Conservation (phyloP, 164 flowering plant species). For the Aristolochia fimbriata region DNA sequence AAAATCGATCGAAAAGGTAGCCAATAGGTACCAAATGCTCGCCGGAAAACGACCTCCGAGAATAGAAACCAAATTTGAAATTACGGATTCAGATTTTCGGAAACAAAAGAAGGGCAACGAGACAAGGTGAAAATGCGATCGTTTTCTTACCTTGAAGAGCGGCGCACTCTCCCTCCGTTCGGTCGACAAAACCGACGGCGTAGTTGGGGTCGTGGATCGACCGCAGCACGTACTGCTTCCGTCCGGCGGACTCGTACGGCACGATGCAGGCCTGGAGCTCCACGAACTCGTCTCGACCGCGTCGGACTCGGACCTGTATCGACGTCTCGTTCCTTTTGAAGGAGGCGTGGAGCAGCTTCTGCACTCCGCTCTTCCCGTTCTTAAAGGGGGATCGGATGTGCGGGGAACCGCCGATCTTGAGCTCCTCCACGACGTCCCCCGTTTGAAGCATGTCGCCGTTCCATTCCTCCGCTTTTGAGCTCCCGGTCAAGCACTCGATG, state of each 20-base stretch:
- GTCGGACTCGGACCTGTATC: conserved; percentile 62
- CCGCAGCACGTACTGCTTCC: conserved; percentile 60
- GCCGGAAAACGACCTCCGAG: too few relatives aligned
- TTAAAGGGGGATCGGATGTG: conserved; percentile 46
- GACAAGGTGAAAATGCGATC: not conserved
- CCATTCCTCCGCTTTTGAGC: conserved; percentile 90
- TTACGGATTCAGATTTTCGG: too few relatives aligned
- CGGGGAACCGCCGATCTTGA: conserved; percentile 38
- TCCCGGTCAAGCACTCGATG: conserved; percentile 76
- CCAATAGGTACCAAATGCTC: too few relatives aligned
- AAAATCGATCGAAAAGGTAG: too few relatives aligned
- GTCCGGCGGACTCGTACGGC: conserved; percentile 52
- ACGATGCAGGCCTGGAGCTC: conserved; percentile 86
- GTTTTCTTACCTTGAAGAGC: conserved; percentile 53
- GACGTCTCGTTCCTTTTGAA: conserved; percentile 63
- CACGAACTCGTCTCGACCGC: conserved; percentile 53
- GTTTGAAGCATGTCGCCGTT: conserved; percentile 77
- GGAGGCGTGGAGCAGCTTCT: conserved; percentile 56
- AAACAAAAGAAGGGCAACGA: not conserved
- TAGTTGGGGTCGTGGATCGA: conserved; percentile 83
- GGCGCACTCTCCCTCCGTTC: conserved; percentile 70
- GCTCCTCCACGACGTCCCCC: conserved; percentile 84
- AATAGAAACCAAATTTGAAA: too few relatives aligned
- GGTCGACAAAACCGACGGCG: conserved; percentile 73
- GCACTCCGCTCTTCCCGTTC: conserved; percentile 63